Evolutionary conservation across 352 stramenopile species (phyloP).

Genomic region (Chrysophaeum taylorii): DNA sequence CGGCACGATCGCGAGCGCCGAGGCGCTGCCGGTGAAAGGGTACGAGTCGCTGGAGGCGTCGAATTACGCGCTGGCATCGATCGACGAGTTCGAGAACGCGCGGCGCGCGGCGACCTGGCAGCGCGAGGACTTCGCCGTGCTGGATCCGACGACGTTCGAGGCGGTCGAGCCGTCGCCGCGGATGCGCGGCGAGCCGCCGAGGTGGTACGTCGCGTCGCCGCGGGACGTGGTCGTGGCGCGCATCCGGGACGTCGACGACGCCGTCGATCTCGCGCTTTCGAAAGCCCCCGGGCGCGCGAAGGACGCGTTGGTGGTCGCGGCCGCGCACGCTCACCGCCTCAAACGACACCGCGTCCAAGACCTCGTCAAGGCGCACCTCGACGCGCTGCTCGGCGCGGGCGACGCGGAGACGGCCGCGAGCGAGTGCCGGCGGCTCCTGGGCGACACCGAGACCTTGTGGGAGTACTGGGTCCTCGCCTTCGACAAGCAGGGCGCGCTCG

Average conservation of each 20-base stretch:
- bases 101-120: not conserved
- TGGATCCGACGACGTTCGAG: not conserved
- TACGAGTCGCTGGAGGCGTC: slow-evolving; percentile 22
- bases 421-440: slow-evolving; percentile 29
- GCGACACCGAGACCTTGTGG: slow-evolving; percentile 28
- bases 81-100: slow-evolving; percentile 20
- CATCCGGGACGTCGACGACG: slow-evolving; percentile 36
- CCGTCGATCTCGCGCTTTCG: slow-evolving; percentile 23
- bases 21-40: slow-evolving; percentile 32
- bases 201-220: slow-evolving; percentile 33
- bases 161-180: slow-evolving; percentile 1
- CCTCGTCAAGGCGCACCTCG: slow-evolving; percentile 25
- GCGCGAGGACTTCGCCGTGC: not conserved
- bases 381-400: slow-evolving; percentile 27
- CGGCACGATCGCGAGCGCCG: slow-evolving; percentile 25
- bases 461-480: slow-evolving; percentile 38
- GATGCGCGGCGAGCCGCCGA: slow-evolving; percentile 21
- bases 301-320: slow-evolving; percentile 20
- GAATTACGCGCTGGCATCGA: slow-evolving; percentile 27
- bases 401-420: slow-evolving; percentile 26
- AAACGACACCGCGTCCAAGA: slow-evolving; percentile 24
- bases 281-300: slow-evolving; percentile 13
- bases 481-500: slow-evolving; percentile 20
- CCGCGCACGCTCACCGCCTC: slow-evolving; percentile 23
- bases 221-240: slow-evolving; percentile 34